Evolutionary conservation across 768 basidiomycete species (phyloP).

Genomic region (Mycena rosella): DNA sequence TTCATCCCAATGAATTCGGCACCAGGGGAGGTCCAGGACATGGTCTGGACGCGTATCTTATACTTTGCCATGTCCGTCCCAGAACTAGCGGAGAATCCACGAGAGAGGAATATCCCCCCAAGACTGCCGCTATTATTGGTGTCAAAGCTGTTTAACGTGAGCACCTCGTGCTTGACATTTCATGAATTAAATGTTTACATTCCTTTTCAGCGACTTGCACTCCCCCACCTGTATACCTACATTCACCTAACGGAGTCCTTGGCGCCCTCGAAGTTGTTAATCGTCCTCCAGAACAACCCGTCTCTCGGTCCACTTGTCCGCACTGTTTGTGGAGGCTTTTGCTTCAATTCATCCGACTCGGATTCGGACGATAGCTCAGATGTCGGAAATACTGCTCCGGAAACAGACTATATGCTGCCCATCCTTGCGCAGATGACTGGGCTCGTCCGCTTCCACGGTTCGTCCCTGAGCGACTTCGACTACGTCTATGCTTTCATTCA

Average conservation of each 20-base stretch:
- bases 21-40: neutral
- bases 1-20: constrained; percentile 13
- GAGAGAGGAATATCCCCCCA: neutral
- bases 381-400: neutral
- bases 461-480: neutral
- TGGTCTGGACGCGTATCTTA: constrained; percentile 7
- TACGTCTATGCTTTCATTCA: too few species aligned
- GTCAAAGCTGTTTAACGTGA: constrained; percentile 9
- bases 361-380: neutral
- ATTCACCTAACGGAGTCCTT: neutral
- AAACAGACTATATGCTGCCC: too few species aligned
- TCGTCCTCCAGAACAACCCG: neutral
- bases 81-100: neutral
- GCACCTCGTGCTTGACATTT: neutral
- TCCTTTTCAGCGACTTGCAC: constrained; percentile 3
- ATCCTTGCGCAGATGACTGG: constrained; percentile 7
- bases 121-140: constrained; percentile 8
- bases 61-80: constrained; percentile 24
- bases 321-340: neutral
- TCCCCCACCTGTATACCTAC: constrained; percentile 6
- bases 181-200: neutral
- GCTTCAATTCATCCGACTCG: neutral
- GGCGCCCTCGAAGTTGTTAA: neutral
- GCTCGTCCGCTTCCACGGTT: neutral
- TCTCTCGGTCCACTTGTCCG: constrained; percentile 3